Percentiles rank a stretch among this genome's conserved stretches.
phyloP scores from a whole-genome alignment of 1,284 basidiomycete species.

The Anthracocystis panici-leucophaei region DNA sequence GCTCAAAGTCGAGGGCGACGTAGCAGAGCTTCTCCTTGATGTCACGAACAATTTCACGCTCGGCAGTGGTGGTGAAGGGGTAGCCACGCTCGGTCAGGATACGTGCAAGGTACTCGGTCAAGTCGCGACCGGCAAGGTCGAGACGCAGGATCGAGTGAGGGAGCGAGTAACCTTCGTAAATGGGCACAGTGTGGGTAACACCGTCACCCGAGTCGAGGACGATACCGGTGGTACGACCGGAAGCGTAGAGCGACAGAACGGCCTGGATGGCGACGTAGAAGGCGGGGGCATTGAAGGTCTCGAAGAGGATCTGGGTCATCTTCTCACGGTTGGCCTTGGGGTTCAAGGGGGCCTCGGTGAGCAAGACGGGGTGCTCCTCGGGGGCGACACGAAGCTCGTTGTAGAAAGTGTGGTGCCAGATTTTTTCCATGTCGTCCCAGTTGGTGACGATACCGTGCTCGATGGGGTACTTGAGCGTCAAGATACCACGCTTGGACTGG shows the following conservation, averaged over 20 bases:
- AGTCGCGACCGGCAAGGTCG: slow-evolving; percentile 93
- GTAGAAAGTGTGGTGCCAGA: slow-evolving; percentile 71
- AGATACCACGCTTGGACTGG: slow-evolving; percentile 93
- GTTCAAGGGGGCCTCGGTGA: slow-evolving; percentile 95
- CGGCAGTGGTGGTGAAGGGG: slow-evolving; percentile 90
- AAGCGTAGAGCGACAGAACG: slow-evolving; percentile 90
- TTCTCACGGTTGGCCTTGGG: slow-evolving; percentile 95
- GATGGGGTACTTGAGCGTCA: slow-evolving; percentile 80
- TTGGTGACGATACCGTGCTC: slow-evolving; percentile 85
- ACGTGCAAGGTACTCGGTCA: slow-evolving; percentile 91
- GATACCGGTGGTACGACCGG: slow-evolving; percentile 91
- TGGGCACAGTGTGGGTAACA: slow-evolving; percentile 92
- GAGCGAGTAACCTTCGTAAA: slow-evolving; percentile 94
- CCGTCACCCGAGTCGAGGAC: slow-evolving; percentile 94
- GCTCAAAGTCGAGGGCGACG: slow-evolving; percentile 95
- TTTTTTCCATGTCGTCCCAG: slow-evolving; percentile 75
- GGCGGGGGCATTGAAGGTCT: slow-evolving; percentile 93
- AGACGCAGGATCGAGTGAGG: slow-evolving; percentile 95
- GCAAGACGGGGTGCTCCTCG: slow-evolving; percentile 91
- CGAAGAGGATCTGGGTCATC: slow-evolving; percentile 98
- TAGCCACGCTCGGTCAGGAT: slow-evolving; percentile 94
- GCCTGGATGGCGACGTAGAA: slow-evolving; percentile 95
- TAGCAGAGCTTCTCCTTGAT: slow-evolving; percentile 99
- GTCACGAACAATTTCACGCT: slow-evolving; percentile 95
- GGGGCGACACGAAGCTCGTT: slow-evolving; percentile 73